phyloP scores from a whole-genome alignment of 768 basidiomycete species.

The Leucocoprinus sp. region DNA sequence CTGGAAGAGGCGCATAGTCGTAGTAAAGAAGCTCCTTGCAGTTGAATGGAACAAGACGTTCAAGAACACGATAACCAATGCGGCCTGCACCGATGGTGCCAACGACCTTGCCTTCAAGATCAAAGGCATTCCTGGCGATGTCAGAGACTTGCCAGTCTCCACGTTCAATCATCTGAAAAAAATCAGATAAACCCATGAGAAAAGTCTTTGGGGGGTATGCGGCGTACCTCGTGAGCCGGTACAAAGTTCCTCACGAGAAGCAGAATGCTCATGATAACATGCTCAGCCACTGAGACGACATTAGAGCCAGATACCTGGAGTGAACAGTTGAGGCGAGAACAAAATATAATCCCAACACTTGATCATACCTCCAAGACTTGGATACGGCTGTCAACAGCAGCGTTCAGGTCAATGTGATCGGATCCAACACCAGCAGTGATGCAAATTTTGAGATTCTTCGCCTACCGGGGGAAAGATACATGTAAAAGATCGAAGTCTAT shows the following conservation, averaged over 20 bases:
- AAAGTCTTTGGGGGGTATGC: neutral
- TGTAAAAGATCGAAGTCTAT: slow-evolving; percentile 1
- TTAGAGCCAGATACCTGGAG: slow-evolving; percentile 73
- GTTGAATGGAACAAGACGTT: slow-evolving; percentile 75
- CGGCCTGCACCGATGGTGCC: slow-evolving; percentile 79
- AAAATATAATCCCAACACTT: neutral
- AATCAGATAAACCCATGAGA: too few species aligned
- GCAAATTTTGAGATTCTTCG: slow-evolving; percentile 83
- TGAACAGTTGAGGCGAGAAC: slow-evolving; percentile 10
- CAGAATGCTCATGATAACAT: slow-evolving; percentile 86
- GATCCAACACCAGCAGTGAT: slow-evolving; percentile 89
- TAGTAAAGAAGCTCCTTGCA: slow-evolving; percentile 88
- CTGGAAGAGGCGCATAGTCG: slow-evolving; percentile 67
- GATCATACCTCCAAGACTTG: slow-evolving; percentile 61
- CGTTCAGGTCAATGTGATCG: slow-evolving; percentile 86
- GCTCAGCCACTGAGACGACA: slow-evolving; percentile 87
- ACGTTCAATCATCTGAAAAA: slow-evolving; percentile 60
- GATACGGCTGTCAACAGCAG: slow-evolving; percentile 71
- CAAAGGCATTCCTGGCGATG: slow-evolving; percentile 75
- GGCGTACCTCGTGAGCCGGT: slow-evolving; percentile 68
- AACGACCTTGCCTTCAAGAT: slow-evolving; percentile 86
- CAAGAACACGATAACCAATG: slow-evolving; percentile 83
- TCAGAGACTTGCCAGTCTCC: slow-evolving; percentile 87
- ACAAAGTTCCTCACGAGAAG: slow-evolving; percentile 86
- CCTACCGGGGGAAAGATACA: slow-evolving; percentile 28